Evolutionary conservation across 2,329 filamentous ascomycete species (phyloP).

Genomic region (Phyllosticta citribraziliensis): DNA sequence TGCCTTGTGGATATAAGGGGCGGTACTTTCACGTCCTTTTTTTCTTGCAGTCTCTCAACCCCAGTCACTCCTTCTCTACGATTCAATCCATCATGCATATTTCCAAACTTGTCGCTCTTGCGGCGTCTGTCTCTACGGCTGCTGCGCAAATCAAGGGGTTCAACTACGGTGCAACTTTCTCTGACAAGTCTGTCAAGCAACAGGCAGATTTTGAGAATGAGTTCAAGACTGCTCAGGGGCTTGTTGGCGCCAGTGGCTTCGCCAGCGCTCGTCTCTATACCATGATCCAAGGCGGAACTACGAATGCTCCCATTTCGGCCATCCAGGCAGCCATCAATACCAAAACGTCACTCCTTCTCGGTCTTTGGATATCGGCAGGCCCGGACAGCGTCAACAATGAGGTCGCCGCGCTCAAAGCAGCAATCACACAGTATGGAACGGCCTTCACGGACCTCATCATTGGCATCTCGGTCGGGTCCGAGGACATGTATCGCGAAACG

Average conservation of each 20-base stretch:
- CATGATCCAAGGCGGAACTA: slow-evolving; percentile 59
- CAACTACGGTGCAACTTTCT: slow-evolving; percentile 61
- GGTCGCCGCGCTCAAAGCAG: slow-evolving; percentile 58
- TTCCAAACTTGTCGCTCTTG: slow-evolving; percentile 6
- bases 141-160: slow-evolving; percentile 50
- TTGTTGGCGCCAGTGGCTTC: slow-evolving; percentile 57
- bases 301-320: slow-evolving; percentile 53
- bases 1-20: not conserved
- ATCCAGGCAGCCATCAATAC: slow-evolving; percentile 77
- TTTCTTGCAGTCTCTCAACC: not conserved
- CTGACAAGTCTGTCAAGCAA: slow-evolving; percentile 48
- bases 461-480: slow-evolving; percentile 77
- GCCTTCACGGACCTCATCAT: slow-evolving; percentile 57
- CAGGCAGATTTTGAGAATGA: slow-evolving; percentile 60
- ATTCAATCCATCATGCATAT: slow-evolving; percentile 4
- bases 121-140: slow-evolving; percentile 5
- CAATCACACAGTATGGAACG: slow-evolving; percentile 59
- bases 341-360: slow-evolving; percentile 68
- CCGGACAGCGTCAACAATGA: slow-evolving; percentile 58
- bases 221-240: slow-evolving; percentile 55
- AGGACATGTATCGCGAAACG: slow-evolving; percentile 58
- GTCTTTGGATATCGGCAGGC: slow-evolving; percentile 71
- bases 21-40: not conserved
- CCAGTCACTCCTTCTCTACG: not conserved
- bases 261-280: slow-evolving; percentile 66